phyloP scores from a whole-genome alignment of 1,284 basidiomycete species.

The Pterulicium gracile region DNA sequence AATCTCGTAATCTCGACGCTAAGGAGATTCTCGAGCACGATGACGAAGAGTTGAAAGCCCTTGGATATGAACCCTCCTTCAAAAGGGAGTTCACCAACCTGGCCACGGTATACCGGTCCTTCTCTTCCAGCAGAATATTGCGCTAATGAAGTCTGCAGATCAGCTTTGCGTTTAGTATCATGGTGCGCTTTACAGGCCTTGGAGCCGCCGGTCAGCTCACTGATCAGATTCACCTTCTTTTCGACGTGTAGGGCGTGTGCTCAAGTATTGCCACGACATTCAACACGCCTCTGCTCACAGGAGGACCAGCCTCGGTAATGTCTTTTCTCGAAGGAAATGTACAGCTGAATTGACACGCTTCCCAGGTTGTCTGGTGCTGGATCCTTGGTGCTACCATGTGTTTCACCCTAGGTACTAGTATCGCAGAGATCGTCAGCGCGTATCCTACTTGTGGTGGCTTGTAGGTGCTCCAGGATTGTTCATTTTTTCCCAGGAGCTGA shows the following conservation, averaged over 20 bases:
- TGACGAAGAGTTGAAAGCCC: constrained; percentile 51
- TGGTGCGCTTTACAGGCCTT: constrained; percentile 27
- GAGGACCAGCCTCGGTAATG: constrained; percentile 65
- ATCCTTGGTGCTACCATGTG: constrained; percentile 68
- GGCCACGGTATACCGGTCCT: constrained; percentile 51
- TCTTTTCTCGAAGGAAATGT: not conserved
- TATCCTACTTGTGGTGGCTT: constrained; percentile 80
- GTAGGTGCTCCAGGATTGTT: constrained; percentile 27
- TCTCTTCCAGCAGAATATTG: constrained; percentile 2
- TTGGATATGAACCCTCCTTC: constrained; percentile 73
- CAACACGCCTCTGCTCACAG: constrained; percentile 66
- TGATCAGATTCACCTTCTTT: not conserved
- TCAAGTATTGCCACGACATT: constrained; percentile 76
- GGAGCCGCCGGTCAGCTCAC: not conserved
- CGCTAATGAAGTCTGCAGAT: too few relatives aligned
- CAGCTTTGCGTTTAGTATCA: constrained; percentile 71
- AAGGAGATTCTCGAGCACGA: constrained; percentile 23
- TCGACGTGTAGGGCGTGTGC: constrained; percentile 72
- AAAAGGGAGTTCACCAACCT: constrained; percentile 75
- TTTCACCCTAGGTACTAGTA: constrained; percentile 66
- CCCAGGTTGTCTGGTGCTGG: constrained; percentile 69
- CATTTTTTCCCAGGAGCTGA: constrained; percentile 1
- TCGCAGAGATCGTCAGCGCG: constrained; percentile 71
- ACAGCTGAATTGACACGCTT: too few relatives aligned
- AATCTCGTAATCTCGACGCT: not conserved